phyloP scores from a whole-genome alignment of 1,284 basidiomycete species.

The Apiotrichum gamsii region DNA sequence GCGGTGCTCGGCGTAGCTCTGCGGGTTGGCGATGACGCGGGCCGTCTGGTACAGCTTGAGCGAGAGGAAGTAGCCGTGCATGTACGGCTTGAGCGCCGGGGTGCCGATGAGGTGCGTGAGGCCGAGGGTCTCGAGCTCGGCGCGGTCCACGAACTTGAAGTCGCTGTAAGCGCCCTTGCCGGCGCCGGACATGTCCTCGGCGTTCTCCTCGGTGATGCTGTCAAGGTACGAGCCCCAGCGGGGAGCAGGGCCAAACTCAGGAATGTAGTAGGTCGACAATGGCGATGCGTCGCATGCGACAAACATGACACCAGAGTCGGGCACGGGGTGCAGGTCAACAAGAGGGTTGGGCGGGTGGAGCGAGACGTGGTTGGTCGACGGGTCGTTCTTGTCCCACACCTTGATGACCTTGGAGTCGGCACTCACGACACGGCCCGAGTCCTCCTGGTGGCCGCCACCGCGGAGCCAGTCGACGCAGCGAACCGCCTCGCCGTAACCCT shows the following conservation, averaged over 20 bases:
- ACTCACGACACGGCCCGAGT: slow-evolving; percentile 67
- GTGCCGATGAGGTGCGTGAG: slow-evolving; percentile 91
- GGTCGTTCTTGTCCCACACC: slow-evolving; percentile 83
- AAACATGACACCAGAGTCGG: slow-evolving; percentile 75
- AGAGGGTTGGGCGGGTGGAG: slow-evolving; percentile 84
- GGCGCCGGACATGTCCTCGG: slow-evolving; percentile 58
- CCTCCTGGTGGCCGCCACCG: slow-evolving; percentile 77
- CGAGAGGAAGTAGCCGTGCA: slow-evolving; percentile 98
- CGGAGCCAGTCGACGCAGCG: slow-evolving; percentile 85
- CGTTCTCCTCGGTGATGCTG: slow-evolving; percentile 96
- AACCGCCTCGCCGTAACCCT: slow-evolving; percentile 91
- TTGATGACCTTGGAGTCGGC: slow-evolving; percentile 93
- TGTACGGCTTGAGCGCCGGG: slow-evolving; percentile 92
- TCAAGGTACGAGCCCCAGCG: slow-evolving; percentile 97
- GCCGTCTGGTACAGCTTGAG: slow-evolving; percentile 94
- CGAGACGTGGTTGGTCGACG: slow-evolving; percentile 81
- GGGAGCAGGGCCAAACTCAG: slow-evolving; percentile 91
- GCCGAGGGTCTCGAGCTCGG: slow-evolving; percentile 78
- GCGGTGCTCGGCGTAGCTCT: slow-evolving; percentile 88
- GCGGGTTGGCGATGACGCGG: slow-evolving; percentile 90
- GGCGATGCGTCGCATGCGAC: slow-evolving; percentile 88
- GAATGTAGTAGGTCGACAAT: slow-evolving; percentile 87
- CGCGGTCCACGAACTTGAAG: slow-evolving; percentile 92
- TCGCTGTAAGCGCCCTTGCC: slow-evolving; percentile 70
- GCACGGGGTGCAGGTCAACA: slow-evolving; percentile 81